Evolutionary conservation across 768 basidiomycete species (phyloP).

Genomic region (Xerocomus potaroensis): DNA sequence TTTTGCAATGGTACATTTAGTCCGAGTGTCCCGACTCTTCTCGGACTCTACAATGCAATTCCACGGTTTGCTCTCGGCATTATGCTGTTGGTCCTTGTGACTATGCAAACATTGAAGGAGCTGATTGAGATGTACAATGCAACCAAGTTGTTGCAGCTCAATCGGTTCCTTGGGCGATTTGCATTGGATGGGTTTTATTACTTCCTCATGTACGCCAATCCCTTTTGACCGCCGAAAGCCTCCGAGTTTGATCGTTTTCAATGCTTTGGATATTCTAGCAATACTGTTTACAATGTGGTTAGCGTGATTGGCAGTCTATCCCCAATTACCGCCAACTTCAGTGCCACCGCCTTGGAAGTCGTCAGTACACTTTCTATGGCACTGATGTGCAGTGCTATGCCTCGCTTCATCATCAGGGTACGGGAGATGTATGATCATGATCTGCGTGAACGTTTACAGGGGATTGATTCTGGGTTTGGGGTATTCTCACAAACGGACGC

Average conservation of each 20-base stretch:
- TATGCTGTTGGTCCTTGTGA: neutral
- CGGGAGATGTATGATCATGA: conserved; percentile 3
- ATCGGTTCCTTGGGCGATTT: conserved; percentile 1
- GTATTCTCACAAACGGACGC: neutral
- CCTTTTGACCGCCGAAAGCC: too few species aligned
- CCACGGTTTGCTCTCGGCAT: neutral
- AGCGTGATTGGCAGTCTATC: neutral
- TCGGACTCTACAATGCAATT: neutral
- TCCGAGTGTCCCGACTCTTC: neutral
- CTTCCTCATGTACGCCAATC: conserved; percentile 11
- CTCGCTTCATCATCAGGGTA: neutral
- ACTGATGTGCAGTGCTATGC: neutral
- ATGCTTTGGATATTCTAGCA: conserved; percentile 28
- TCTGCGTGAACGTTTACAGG: neutral
- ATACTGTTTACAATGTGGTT: neutral
- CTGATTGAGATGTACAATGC: neutral
- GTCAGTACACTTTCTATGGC: too few species aligned
- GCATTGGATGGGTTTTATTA: conserved; percentile 6
- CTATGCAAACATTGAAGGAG: neutral
- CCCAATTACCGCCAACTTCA: too few species aligned
- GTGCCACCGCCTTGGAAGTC: too few species aligned
- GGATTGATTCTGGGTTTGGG: neutral
- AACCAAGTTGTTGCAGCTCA: neutral
- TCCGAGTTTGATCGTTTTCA: too few species aligned
- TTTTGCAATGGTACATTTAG: neutral